Evolutionary conservation across 2,329 filamentous ascomycete species (phyloP), one percentile per base, ranked within the genome.

Genomic region (Esteya vermicola): DNA sequence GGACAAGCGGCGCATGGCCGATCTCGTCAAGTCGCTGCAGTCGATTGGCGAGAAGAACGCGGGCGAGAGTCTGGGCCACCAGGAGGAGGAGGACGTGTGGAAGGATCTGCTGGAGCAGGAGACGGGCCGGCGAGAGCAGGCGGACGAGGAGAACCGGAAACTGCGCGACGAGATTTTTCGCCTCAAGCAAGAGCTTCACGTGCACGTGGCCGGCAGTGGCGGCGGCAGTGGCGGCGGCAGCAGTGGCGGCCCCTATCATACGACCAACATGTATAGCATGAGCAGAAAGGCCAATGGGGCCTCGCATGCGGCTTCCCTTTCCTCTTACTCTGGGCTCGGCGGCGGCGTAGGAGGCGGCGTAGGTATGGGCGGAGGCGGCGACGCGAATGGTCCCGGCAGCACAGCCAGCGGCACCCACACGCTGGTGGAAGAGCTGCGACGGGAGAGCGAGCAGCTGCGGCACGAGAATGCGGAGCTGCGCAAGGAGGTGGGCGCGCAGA

Each of bases 31-130:
- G 47, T 63, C 62, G 0, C 56, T 75, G 51, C 77, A 75, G 49
- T 68, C 70, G 2, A 64, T 81, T 55, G 68, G 70, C 23, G 74
- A 75, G 36, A 62, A 61, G 26, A 60, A 63, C 18, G 25, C 41
- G 4, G 50, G 54, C 16, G 54, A 60, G 51, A 63, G 57, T 32
- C 54, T 72, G 7, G 67, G 65, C 3, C 62, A 68, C 10, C 69
- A 78, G 45, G 75, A 78, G 48, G 72, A 78, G 50, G 67, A 82
- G 54, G 85, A 93, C 46, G 89, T 95, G 58, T 94, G 85, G 81
- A 94, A 93, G 57, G 89, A 95, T 51, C 74, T 96, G 45, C 72
- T 95, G 21, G 85, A 95, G 54, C 85, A 91, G 48, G 91, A 98
- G 58, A 91, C 84, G 3, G 81, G 81, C 4, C 77, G 86, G 23